Base-by-base conservation (phyloP, 2,329 filamentous ascomycete species). In the Colletotrichum shisoi region DNA sequence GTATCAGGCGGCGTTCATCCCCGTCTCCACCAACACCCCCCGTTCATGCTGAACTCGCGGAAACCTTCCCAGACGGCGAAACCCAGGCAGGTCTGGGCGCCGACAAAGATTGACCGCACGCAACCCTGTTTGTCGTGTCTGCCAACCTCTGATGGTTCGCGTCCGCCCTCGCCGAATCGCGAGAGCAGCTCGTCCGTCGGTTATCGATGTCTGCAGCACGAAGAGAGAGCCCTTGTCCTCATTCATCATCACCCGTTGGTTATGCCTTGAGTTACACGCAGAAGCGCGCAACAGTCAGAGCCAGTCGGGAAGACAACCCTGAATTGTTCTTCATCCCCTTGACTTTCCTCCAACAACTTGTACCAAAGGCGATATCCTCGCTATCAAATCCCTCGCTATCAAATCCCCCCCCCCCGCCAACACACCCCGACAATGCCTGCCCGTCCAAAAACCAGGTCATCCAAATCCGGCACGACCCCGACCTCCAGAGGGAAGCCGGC, bases 11-110 rank as follows among this genome's bases (percentile, higher is more conserved):
- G 37, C 31, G 17, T 49, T 37, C 42, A 11, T 49, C 24, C 21
- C 31, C 11, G 54, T 63, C 52, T 27, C 52, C 60, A 58, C 52
- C 60, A 58, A n/a, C n/a, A n/a, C n/a, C n/a, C 53, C 27, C n/a
- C 34, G 42, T 49, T 31, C 34, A 13, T 13, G 9, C 39, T 56
- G n/a, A 19, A 2, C 40, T 58, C 62, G 62, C 62, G 56, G 56
- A 64, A 61, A 61, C 62, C 56, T 64, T 60, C 56, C 45, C 48
- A n/a, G 24, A 52, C 31, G 19, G 17, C 19, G 46, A 45, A 60
- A 6, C 24, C 24, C 24, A 27, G 24, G 4, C 4, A 4, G 24
- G n/a, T n/a, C n/a, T n/a, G n/a, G n/a, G 40, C 12, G 27, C 21
- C 34, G 46, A 27, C 39, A 56, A 13, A 56, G 21, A 44, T 44